Conservation (phyloP, 768 basidiomycete genomes). For the Phylloporus sp. region DNA sequence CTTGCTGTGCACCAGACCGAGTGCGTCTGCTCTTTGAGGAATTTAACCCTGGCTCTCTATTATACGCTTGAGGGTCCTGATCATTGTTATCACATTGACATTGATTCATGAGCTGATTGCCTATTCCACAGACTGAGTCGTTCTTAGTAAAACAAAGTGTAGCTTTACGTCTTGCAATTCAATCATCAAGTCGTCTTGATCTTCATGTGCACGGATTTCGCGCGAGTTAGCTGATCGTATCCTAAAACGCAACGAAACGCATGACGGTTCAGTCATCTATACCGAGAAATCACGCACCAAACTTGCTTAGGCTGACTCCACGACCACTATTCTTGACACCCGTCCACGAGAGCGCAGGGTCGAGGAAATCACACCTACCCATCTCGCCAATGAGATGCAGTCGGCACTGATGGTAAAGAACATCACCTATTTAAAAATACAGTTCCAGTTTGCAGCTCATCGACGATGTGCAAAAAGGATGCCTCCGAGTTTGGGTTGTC, state of each 20-base stretch:
- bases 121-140: not conserved
- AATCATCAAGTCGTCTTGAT: constrained; percentile 44
- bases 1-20: constrained; percentile 37
- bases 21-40: constrained; percentile 34
- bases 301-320: constrained; percentile 86
- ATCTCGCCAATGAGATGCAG: not conserved
- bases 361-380: constrained; percentile 77
- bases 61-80: constrained; percentile 37
- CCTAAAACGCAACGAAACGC: constrained; percentile 42
- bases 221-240: constrained; percentile 79
- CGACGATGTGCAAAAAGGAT: constrained; percentile 60
- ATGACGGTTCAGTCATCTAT: not conserved
- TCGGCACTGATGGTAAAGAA: not conserved
- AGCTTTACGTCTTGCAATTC: too few relatives aligned
- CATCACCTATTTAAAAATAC: constrained; percentile 84
- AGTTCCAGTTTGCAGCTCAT: constrained; percentile 82
- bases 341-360: constrained; percentile 92
- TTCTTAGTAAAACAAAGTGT: not conserved
- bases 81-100: not conserved
- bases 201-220: constrained; percentile 83
- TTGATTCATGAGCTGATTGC: not conserved
- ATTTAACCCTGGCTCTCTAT: constrained; percentile 27
- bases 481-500: constrained; percentile 56
- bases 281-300: constrained; percentile 51
- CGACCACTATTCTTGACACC: constrained; percentile 93